Base-by-base conservation (phyloP, 495 filamentous ascomycete species). In the Penicillium argentinense region DNA sequence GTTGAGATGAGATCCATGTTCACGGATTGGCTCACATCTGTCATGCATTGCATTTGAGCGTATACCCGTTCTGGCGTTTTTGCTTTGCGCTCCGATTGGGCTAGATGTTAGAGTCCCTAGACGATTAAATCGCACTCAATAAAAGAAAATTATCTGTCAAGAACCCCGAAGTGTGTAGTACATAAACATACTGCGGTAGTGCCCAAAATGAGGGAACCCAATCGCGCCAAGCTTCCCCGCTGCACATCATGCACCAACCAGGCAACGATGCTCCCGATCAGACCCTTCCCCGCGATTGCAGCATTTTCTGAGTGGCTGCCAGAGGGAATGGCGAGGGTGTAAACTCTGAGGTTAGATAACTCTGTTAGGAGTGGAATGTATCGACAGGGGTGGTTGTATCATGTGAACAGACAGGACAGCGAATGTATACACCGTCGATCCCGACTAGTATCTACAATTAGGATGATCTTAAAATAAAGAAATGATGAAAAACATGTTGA, bases 31-130 rank as follows among this genome's bases (percentile, higher is more conserved):
- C 33, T 36, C 21, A 18, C 33, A 36, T 36, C 33, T 21, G 12
- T 17, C n/a, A 23, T 53, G 45, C 54, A 53, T 50, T 57, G 61
- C 59, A 60, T 59, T 59, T 64, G 50, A 64, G 63, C 64, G 59
- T 64, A 68, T 68, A 68, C 63, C 67, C 60, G 53, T 60, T 51
- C 22, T 51, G 50, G 41, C 40, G 48, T 46, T 50, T 44, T 28
- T 40, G 6, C 30, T 25, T 34, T 56, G 33, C 44, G 53, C 47
- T 26, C 44, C 18, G 45, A 30, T 28, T 22, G 34, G 25, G 17
- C 34, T 41, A 19, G 45, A 39, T 34, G 13, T n/a, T 34, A 26
- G 13, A 39, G 24, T 21, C 13, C n/a, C n/a, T 36, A 25, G 29
- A 24, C 38, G 28, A 30, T 25, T 41, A 1, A 33, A 18, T n/a